Percentiles rank a stretch among this genome's conserved stretches.
Conservation (phyloP, 768 basidiomycete genomes). For the Russula compacta region DNA sequence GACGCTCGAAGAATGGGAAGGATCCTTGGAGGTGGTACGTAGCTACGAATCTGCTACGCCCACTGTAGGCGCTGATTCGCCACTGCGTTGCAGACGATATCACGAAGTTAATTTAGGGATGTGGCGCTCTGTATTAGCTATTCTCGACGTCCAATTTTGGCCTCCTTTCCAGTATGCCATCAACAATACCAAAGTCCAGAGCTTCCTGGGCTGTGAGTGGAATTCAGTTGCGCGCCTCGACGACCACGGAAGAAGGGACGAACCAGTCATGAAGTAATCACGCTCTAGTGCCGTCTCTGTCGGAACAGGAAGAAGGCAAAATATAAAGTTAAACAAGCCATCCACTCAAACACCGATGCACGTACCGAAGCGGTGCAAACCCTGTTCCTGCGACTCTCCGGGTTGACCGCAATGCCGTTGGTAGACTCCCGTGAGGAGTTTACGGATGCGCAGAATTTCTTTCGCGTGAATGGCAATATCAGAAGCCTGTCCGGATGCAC, state of each 20-base stretch:
- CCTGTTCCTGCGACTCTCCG: conserved; percentile 54
- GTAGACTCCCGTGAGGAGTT: conserved; percentile 80
- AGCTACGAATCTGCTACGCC: neutral
- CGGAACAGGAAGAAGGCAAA: conserved; percentile 19
- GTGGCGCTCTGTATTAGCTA: conserved; percentile 1
- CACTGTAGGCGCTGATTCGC: neutral
- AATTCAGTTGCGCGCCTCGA: conserved; percentile 14
- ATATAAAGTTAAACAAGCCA: conserved; percentile 18
- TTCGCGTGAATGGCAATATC: conserved; percentile 98
- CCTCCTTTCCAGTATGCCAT: conserved; percentile 79
- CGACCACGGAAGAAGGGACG: conserved; percentile 20
- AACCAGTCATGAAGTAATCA: conserved; percentile 94
- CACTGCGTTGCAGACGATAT: neutral
- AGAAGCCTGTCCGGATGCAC: conserved; percentile 89
- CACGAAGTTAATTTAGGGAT: neutral
- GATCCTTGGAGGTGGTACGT: neutral
- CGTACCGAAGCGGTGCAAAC: conserved; percentile 72
- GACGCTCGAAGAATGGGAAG: neutral
- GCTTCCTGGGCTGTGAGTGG: conserved; percentile 66
- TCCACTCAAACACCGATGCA: conserved; percentile 16
- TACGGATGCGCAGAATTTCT: conserved; percentile 86
- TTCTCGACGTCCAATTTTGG: conserved; percentile 40
- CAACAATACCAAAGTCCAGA: conserved; percentile 84
- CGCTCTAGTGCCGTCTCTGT: conserved; percentile 83
- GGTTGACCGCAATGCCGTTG: conserved; percentile 70